Percentiles rank a stretch among this genome's conserved stretches.
phyloP scores from a whole-genome alignment of 2,329 filamentous ascomycete species.

The Aspergillus aculeatinus region DNA sequence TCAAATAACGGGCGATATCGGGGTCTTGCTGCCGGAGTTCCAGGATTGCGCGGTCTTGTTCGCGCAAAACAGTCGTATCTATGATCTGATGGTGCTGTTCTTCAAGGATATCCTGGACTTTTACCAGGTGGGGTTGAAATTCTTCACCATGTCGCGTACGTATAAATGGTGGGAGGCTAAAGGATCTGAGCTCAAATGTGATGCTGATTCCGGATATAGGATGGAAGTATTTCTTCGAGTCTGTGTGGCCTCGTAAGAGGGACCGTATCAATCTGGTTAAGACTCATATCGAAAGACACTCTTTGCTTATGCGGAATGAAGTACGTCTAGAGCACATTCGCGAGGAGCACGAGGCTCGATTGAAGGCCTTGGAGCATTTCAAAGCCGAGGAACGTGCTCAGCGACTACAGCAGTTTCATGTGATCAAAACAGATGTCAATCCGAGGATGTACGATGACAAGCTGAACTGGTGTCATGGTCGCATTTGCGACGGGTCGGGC shows the following conservation, averaged over 20 bases:
- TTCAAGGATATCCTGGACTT: slow-evolving; percentile 41
- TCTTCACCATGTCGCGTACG: slow-evolving; percentile 30
- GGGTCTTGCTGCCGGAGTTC: background rate
- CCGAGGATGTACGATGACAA: slow-evolving; percentile 4
- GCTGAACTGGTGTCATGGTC: slow-evolving; percentile 2
- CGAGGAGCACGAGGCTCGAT: slow-evolving; percentile 5
- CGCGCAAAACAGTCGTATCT: background rate
- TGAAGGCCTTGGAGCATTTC: slow-evolving; percentile 11
- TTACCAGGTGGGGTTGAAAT: slow-evolving; percentile 31
- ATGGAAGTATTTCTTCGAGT: slow-evolving; percentile 12
- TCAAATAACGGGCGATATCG: background rate
- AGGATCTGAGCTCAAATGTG: background rate
- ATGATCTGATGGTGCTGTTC: slow-evolving; percentile 28
- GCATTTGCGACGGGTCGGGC: background rate
- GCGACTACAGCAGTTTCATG: slow-evolving; percentile 1
- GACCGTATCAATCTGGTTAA: slow-evolving; percentile 3
- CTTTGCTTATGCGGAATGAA: slow-evolving; percentile 9
- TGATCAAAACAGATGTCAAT: background rate
- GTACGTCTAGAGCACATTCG: slow-evolving; percentile 7
- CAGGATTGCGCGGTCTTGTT: background rate
- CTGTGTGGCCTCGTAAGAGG: slow-evolving; percentile 4
- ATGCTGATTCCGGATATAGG: background rate
- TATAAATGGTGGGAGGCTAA: background rate
- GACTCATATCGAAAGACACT: slow-evolving; percentile 7
- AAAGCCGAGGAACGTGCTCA: background rate